Evolutionary conservation across 345 rosid genomes (phyloP).

Genomic region (Cardiospermum halicacabum): DNA sequence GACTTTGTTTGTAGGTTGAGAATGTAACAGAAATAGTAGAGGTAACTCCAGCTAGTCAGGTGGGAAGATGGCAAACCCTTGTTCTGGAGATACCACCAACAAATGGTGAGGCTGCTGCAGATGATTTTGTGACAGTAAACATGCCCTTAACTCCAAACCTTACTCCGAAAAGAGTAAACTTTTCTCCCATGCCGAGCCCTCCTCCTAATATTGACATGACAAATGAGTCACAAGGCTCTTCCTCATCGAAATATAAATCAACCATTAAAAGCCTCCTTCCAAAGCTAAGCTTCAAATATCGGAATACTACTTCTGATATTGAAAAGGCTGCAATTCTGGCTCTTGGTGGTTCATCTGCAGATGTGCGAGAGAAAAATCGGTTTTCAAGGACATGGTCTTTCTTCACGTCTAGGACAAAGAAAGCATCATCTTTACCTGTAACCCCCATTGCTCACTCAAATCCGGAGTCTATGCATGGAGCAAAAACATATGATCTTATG

Average conservation of each 20-base stretch:
- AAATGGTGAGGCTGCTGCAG: conserved; percentile 34
- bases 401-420: conserved; percentile 49
- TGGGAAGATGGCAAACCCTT: conserved; percentile 28
- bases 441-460: conserved; percentile 73
- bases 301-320: conserved; percentile 44
- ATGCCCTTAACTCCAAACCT: conserved; percentile 50
- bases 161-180: conserved; percentile 66
- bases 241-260: conserved; percentile 47
- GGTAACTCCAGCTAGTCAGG: conserved; percentile 33
- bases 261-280: conserved; percentile 61
- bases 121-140: conserved; percentile 35
- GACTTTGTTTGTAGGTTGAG: conserved; percentile 33
- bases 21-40: conserved; percentile 60
- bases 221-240: conserved; percentile 30
- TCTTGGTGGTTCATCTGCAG: conserved; percentile 43
- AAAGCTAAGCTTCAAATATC: conserved; percentile 63
- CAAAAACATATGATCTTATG: conserved; percentile 32
- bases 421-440: conserved; percentile 62
- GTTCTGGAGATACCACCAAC: conserved; percentile 42
- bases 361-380: conserved; percentile 29
- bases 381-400: conserved; percentile 56
- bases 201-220: conserved; percentile 22
- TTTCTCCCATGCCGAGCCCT: conserved; percentile 80
- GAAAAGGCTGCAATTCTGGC: conserved; percentile 76
- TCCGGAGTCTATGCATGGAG: conserved; percentile 87